These are phyloP conservation scores for Colletotrichum orbiculare DNA, from an alignment of 2,329 filamentous ascomycete species.

Conservation along the genomic window DNA sequence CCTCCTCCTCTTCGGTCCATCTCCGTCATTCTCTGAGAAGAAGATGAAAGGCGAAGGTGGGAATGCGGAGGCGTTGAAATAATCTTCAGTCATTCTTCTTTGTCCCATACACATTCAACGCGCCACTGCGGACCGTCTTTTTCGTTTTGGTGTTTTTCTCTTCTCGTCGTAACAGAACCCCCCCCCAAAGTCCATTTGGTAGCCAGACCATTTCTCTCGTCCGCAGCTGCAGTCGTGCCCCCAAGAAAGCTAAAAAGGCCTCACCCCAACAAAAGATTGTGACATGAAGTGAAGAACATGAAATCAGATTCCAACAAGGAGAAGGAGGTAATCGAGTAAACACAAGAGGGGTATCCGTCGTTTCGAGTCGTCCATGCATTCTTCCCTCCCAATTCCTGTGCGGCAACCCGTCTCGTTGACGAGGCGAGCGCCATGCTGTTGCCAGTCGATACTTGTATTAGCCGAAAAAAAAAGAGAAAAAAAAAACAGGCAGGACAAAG, in stretches of 20 bases:
- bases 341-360: constrained; percentile 55
- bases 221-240: constrained; percentile 15
- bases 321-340: constrained; percentile 38
- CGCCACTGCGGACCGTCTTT: constrained; percentile 27
- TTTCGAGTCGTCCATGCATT: constrained; percentile 58
- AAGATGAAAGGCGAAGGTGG: constrained; percentile 11
- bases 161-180: constrained; percentile 38
- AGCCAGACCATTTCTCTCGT: constrained; percentile 34
- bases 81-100: constrained; percentile 40
- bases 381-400: constrained; percentile 47
- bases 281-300: constrained; percentile 33
- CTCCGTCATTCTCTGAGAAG: constrained; percentile 44
- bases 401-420: constrained; percentile 42
- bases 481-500: constrained; percentile 37
- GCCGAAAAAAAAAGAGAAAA: constrained; percentile 36
- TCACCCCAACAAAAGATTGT: constrained; percentile 17
- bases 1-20: constrained; percentile 46
- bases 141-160: constrained; percentile 38
- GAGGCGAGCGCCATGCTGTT: constrained; percentile 47
- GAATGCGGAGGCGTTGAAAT: constrained; percentile 31
- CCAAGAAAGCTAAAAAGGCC: constrained; percentile 36
- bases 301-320: constrained; percentile 32
- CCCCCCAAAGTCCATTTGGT: constrained; percentile 36
- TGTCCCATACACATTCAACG: constrained; percentile 37
- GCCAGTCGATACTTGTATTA: constrained; percentile 53